A percentile compares a stretch with the other conserved stretches of the same genome.
Conservation (phyloP, 768 basidiomycete species). For the Hericium alpestre region DNA sequence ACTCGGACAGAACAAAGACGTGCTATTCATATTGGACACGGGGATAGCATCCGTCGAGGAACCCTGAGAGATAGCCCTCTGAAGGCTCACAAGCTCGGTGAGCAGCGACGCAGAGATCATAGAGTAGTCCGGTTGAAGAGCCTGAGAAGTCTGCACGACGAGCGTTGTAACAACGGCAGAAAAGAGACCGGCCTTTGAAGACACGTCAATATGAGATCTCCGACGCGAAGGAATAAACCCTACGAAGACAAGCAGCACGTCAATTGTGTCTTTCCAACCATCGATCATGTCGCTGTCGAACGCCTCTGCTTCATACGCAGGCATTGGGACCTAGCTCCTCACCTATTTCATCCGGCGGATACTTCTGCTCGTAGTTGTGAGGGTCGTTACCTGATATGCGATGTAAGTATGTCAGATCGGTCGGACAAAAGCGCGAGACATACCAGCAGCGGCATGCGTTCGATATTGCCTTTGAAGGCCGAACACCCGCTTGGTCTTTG, state of each 20-base stretch:
- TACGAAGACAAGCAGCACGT: background rate
- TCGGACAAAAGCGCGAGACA: too few species aligned
- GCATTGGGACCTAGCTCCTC: background rate
- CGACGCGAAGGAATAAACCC: background rate
- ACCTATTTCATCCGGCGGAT: background rate
- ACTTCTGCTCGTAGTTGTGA: background rate
- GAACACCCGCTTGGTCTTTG: too few species aligned
- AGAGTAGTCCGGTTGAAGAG: background rate
- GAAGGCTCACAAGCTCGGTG: background rate
- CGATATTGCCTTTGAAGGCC: too few species aligned
- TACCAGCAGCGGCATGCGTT: too few species aligned
- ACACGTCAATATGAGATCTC: background rate
- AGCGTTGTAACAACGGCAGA: slow-evolving; percentile 5
- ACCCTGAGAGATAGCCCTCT: background rate
- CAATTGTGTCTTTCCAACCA: background rate
- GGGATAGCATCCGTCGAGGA: background rate
- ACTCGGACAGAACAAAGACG: background rate
- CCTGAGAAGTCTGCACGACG: background rate
- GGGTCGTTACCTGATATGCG: background rate
- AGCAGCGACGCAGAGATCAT: background rate
- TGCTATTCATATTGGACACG: background rate
- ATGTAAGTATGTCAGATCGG: background rate
- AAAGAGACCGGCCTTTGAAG: slow-evolving; percentile 6
- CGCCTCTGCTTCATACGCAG: background rate
- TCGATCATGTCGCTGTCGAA: background rate